Percentiles rank a stretch among this genome's conserved stretches.
phyloP scores from a whole-genome alignment of 2,329 filamentous ascomycete genomes.

The Rutstroemia sp. region DNA sequence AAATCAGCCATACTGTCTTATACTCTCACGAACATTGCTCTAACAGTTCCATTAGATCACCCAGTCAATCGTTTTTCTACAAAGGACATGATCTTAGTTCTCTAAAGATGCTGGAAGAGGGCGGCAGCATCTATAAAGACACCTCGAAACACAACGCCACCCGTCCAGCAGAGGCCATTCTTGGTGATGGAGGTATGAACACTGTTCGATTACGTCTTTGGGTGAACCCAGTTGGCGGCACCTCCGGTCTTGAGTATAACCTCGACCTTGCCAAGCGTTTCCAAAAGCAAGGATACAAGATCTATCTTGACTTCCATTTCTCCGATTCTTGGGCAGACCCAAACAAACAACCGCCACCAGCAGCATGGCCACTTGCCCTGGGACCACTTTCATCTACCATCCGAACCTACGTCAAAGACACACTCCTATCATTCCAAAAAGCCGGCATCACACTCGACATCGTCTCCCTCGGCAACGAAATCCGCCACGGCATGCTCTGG shows the following conservation, averaged over 20 bases:
- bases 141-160: constrained; percentile 30
- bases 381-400: constrained; percentile 51
- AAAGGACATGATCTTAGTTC: constrained; percentile 35
- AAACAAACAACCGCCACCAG: constrained; percentile 52
- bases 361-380: constrained; percentile 54
- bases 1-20: background rate
- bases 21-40: background rate
- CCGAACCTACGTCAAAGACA: constrained; percentile 59
- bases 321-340: constrained; percentile 65
- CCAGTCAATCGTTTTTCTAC: constrained; percentile 25
- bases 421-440: constrained; percentile 51
- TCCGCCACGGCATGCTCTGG: constrained; percentile 59
- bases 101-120: constrained; percentile 31
- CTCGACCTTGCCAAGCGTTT: constrained; percentile 56
- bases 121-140: constrained; percentile 33
- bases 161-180: constrained; percentile 51
- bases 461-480: constrained; percentile 69
- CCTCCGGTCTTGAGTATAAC: constrained; percentile 64
- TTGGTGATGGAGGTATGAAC: constrained; percentile 56
- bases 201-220: constrained; percentile 63
- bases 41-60: background rate
- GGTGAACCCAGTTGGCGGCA: constrained; percentile 58
- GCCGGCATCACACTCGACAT: constrained; percentile 51
- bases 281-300: constrained; percentile 49
- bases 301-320: constrained; percentile 56